A percentile compares a stretch with the other conserved stretches of the same genome.
phyloP scores from a whole-genome alignment of 768 basidiomycete genomes.

The Chalciporus sphaerocephalus region DNA sequence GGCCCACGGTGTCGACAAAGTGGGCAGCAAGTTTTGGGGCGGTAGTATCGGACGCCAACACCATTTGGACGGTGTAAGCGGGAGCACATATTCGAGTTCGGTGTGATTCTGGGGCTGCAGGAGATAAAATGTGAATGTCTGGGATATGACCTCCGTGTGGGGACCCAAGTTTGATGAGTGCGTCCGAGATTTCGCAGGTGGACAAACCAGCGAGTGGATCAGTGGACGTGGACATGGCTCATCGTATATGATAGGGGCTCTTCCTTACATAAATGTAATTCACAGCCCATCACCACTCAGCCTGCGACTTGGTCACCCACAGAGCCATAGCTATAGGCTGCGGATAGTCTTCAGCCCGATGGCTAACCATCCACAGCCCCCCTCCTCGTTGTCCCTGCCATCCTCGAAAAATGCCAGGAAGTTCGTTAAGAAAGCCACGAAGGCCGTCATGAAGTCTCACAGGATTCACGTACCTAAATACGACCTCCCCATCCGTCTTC shows the following conservation, averaged over 20 bases:
- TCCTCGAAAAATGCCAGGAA: slow-evolving; percentile 28
- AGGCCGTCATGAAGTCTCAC: slow-evolving; percentile 70
- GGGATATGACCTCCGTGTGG: slow-evolving; percentile 77
- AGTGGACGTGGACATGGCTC: slow-evolving; percentile 15
- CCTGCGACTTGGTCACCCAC: too few relatives aligned
- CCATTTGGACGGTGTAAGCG: slow-evolving; percentile 88
- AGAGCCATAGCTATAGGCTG: too few relatives aligned
- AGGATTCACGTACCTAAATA: slow-evolving; percentile 58
- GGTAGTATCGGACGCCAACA: slow-evolving; percentile 48
- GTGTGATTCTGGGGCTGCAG: slow-evolving; percentile 28
- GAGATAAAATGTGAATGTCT: slow-evolving; percentile 56
- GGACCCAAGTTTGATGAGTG: slow-evolving; percentile 73
- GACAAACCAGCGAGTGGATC: slow-evolving; percentile 42
- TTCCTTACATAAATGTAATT: slow-evolving; percentile 4
- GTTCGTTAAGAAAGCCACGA: slow-evolving; percentile 42
- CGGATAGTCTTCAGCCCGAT: too few relatives aligned
- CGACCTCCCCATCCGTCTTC: slow-evolving; percentile 65
- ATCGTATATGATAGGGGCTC: slow-evolving; percentile 5
- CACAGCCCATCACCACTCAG: too few relatives aligned
- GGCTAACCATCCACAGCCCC: slow-evolving; percentile 8
- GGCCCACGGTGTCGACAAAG: slow-evolving; percentile 75
- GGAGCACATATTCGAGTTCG: slow-evolving; percentile 62
- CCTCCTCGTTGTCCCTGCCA: slow-evolving; percentile 8
- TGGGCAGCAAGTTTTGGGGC: slow-evolving; percentile 66
- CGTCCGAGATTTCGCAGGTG: slow-evolving; percentile 85